Base-by-base conservation (phyloP, 208 protist species). In the Angomonas deanei region DNA sequence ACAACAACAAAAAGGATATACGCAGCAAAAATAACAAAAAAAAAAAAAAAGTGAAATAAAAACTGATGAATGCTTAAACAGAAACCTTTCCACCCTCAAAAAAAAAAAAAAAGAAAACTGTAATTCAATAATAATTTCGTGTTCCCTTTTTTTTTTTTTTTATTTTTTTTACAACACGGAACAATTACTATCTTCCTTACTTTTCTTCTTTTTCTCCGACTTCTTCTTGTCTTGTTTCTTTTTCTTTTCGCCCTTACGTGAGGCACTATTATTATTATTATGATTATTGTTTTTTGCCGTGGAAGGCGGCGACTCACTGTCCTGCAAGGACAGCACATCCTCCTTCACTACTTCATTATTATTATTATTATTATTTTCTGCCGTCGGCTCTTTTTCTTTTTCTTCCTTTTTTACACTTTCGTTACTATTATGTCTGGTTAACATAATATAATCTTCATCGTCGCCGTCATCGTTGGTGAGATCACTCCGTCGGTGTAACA, bases 11-110 rank as follows among this genome's bases (percentile, higher is more conserved):
- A 42, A 42, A 15, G 8, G 36, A n/a, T 42, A 42, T 42, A n/a
- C 8, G 15, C 15, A 42, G 15, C 15, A 42, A 42, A n/a, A 42
- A 15, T 42, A 26, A 48, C 11, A 24, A 61, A 27, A 42, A 42
- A 42, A 15, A n/a, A 42, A 42, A 42, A 42, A 42, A 42, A 33
- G 8, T 24, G 27, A 26, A 63, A 46, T 21, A 63, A 52, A 46
- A 15, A 39, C 15, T 32, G n/a, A 21, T 39, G 24, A 21, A 39
- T 39, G 1, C 23, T 17, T 23, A 19, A 11, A 36, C 15, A 42
- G 36, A 15, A 42, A 42, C 36, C 15, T 42, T 15, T 42, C 15
- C 36, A 8, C 36, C 36, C n/a, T n/a, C n/a, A n/a, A n/a, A n/a
- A n/a, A n/a, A n/a, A n/a, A n/a, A n/a, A n/a, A n/a, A n/a, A n/a